Conservation (phyloP, 1,139 yeast species). For the Magnusiomyces starmeri region DNA sequence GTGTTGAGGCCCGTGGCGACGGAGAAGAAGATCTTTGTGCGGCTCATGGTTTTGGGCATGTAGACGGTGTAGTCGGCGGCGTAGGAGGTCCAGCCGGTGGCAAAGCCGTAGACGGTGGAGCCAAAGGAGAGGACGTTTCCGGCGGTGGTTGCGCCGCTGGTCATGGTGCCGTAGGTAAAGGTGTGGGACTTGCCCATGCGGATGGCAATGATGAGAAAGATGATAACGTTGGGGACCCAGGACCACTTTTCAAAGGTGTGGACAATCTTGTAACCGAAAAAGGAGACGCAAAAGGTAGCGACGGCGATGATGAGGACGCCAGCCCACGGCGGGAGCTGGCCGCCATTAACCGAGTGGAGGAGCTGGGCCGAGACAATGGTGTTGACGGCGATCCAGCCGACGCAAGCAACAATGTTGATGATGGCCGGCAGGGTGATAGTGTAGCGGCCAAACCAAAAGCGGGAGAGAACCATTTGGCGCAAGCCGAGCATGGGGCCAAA, state of each 20-base stretch:
- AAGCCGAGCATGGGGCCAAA: slow-evolving; percentile 84
- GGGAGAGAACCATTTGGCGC: slow-evolving; percentile 79
- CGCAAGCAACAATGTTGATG: slow-evolving; percentile 75
- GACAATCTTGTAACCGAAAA: slow-evolving; percentile 79
- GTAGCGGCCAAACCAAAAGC: slow-evolving; percentile 68
- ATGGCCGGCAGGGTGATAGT: slow-evolving; percentile 73
- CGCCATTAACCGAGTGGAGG: slow-evolving; percentile 64
- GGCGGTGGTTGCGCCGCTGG: slow-evolving; percentile 45
- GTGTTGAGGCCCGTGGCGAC: slow-evolving; percentile 55
- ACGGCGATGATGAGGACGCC: slow-evolving; percentile 71
- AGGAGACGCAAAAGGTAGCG: slow-evolving; percentile 65
- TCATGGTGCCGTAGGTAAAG: slow-evolving; percentile 45
- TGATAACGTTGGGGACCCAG: slow-evolving; percentile 75
- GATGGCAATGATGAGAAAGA: slow-evolving; percentile 70
- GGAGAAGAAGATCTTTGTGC: slow-evolving; percentile 52
- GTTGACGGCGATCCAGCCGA: slow-evolving; percentile 95
- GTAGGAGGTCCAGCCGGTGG: slow-evolving; percentile 92
- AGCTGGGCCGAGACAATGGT: slow-evolving; percentile 86
- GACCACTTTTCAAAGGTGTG: slow-evolving; percentile 79
- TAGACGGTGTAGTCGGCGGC: slow-evolving; percentile 91
- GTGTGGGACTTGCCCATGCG: slow-evolving; percentile 61
- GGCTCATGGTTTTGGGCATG: slow-evolving; percentile 58
- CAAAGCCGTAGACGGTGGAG: slow-evolving; percentile 78
- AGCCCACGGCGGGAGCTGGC: slow-evolving; percentile 78
- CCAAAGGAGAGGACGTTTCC: slow-evolving; percentile 80